Evolutionary conservation across 331 rosid species (phyloP).

Genomic region (Malus hybrid): DNA sequence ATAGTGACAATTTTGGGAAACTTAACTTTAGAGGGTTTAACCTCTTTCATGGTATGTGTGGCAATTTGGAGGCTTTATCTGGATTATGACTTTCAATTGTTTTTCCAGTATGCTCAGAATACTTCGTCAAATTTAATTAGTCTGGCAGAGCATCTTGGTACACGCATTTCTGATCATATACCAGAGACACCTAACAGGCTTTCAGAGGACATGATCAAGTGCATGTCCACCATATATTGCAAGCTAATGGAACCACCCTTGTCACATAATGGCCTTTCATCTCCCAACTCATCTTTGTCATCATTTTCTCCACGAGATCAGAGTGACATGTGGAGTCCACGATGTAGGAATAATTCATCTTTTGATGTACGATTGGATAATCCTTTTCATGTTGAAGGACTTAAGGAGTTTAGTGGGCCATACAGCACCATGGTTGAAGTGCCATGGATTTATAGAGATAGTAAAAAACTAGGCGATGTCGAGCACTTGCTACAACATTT

Average conservation of each 20-base stretch:
- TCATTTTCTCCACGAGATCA: conserved; percentile 77
- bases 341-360: conserved; percentile 61
- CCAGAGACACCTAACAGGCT: conserved; percentile 67
- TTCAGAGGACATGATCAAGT: conserved; percentile 89
- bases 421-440: conserved; percentile 98
- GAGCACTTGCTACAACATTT: conserved; percentile 74
- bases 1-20: neutral
- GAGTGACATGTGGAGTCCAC: conserved; percentile 79
- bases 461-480: conserved; percentile 54
- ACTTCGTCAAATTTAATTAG: conserved; percentile 65
- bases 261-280: conserved; percentile 62
- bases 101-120: conserved; percentile 60
- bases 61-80: conserved; percentile 9
- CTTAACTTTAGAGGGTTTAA: neutral
- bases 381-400: conserved; percentile 85
- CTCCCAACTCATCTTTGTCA: conserved; percentile 79
- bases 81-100: conserved; percentile 19
- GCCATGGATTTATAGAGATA: conserved; percentile 74
- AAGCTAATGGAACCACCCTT: conserved; percentile 80
- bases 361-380: conserved; percentile 78
- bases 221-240: conserved; percentile 86
- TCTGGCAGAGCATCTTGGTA: conserved; percentile 95
- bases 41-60: neutral
- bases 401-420: conserved; percentile 92
- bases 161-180: conserved; percentile 72